Conservation (phyloP, 164 flowering plant genomes). For the Berberis thunbergii region DNA sequence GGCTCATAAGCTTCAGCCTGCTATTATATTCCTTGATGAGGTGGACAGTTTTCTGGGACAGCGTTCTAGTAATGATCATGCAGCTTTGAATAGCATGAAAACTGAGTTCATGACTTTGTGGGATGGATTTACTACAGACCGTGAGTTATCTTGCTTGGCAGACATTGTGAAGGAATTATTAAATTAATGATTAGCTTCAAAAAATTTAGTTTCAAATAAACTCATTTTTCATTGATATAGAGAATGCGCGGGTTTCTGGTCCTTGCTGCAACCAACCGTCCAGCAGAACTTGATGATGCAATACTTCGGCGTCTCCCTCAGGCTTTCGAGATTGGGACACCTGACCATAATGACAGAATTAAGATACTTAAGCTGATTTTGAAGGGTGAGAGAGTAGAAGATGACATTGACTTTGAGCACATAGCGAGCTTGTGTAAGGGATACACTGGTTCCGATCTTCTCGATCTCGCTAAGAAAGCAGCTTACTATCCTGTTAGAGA, state of each 20-base stretch:
- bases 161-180: neutral
- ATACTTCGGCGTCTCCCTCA: slow-evolving; percentile 93
- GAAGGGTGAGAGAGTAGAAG: slow-evolving; percentile 75
- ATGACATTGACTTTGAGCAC: slow-evolving; percentile 50
- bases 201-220: neutral
- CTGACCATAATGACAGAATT: slow-evolving; percentile 65
- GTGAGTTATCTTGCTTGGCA: slow-evolving; percentile 27
- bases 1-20: slow-evolving; percentile 78
- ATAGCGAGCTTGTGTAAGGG: slow-evolving; percentile 75
- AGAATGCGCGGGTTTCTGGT: slow-evolving; percentile 95
- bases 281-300: slow-evolving; percentile 98
- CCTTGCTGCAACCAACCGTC: slow-evolving; percentile 97
- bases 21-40: slow-evolving; percentile 79
- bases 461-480: slow-evolving; percentile 95
- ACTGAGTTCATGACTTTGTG: slow-evolving; percentile 84
- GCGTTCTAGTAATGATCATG: slow-evolving; percentile 56
- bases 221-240: slow-evolving; percentile 25
- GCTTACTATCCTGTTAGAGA: slow-evolving; percentile 93
- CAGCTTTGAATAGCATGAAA: slow-evolving; percentile 59
- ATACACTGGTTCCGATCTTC: slow-evolving; percentile 92
- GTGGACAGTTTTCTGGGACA: slow-evolving; percentile 74
- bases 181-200: neutral
- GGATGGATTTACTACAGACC: slow-evolving; percentile 84
- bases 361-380: slow-evolving; percentile 72
- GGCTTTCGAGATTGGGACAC: slow-evolving; percentile 90